These are phyloP conservation scores for Fragilaria radians DNA, from an alignment of 108 stramenopile genomes.

Conservation along the genomic window DNA sequence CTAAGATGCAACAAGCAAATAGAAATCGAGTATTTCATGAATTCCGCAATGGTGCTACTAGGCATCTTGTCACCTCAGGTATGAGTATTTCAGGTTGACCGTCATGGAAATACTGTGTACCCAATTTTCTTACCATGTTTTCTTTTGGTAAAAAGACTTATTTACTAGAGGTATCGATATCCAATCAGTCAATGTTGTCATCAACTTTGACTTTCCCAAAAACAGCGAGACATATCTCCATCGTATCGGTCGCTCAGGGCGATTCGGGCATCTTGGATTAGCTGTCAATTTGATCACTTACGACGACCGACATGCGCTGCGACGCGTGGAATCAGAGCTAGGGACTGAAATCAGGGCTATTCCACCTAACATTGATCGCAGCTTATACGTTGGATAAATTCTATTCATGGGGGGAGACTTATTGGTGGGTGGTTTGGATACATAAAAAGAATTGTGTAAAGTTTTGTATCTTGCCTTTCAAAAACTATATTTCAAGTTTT, in stretches of 20 bases:
- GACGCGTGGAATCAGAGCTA: conserved; percentile 92
- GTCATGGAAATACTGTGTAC: too few relatives aligned
- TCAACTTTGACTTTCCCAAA: conserved; percentile 99
- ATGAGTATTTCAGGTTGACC: too few relatives aligned
- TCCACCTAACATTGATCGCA: conserved; percentile 91
- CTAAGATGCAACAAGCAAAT: conserved; percentile 98
- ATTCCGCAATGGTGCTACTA: conserved; percentile 96
- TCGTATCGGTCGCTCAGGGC: conserved; percentile 96
- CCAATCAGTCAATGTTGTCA: conserved; percentile 97
- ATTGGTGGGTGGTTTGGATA: conserved; percentile 22
- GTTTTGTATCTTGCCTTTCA: background rate
- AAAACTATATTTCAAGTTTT: background rate
- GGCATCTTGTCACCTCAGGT: conserved; percentile 94
- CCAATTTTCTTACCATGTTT: too few relatives aligned
- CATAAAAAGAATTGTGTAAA: background rate
- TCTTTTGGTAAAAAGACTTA: too few relatives aligned
- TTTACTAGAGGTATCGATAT: conserved; percentile 99
- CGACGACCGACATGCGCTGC: conserved; percentile 80
- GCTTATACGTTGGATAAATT: conserved; percentile 91
- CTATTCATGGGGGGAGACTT: conserved; percentile 26
- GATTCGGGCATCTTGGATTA: conserved; percentile 97
- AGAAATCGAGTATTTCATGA: conserved; percentile 98
- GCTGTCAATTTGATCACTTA: conserved; percentile 98
- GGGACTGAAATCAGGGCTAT: conserved; percentile 98
- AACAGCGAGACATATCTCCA: conserved; percentile 98